Percentiles rank a stretch among this genome's conserved stretches.
phyloP scores from a whole-genome alignment of 805 yeast genomes.

The Candida xyloterini region DNA sequence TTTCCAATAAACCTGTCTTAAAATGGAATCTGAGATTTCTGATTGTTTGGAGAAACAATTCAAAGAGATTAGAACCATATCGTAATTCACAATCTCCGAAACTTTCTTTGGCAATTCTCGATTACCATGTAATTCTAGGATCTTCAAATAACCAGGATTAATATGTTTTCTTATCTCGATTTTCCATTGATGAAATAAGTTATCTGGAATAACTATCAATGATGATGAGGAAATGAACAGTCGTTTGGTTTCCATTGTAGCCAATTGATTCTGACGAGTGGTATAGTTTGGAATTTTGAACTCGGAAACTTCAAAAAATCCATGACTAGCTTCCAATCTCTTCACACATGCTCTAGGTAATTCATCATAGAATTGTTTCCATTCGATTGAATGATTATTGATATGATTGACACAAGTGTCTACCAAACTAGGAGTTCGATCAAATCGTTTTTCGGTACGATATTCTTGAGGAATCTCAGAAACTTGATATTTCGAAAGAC shows the following conservation, averaged over 20 bases:
- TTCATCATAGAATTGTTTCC: slow-evolving; percentile 47
- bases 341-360: slow-evolving; percentile 44
- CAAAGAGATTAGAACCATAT: slow-evolving; percentile 49
- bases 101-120: slow-evolving; percentile 31
- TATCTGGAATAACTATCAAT: slow-evolving; percentile 62
- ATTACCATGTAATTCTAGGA: slow-evolving; percentile 30
- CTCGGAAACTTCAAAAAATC: slow-evolving; percentile 37
- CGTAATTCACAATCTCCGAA: slow-evolving; percentile 40
- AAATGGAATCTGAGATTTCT: slow-evolving; percentile 32
- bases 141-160: slow-evolving; percentile 34
- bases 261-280: slow-evolving; percentile 17
- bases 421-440: slow-evolving; percentile 27
- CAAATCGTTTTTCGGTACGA: slow-evolving; percentile 19
- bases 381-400: slow-evolving; percentile 49
- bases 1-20: slow-evolving; percentile 57
- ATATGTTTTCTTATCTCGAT: slow-evolving; percentile 58
- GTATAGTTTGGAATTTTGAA: slow-evolving; percentile 6
- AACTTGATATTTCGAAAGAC: slow-evolving; percentile 51
- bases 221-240: slow-evolving; percentile 51
- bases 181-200: slow-evolving; percentile 64
- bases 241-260: slow-evolving; percentile 22
- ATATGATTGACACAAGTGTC: slow-evolving; percentile 44
- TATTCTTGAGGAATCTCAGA: slow-evolving; percentile 41
- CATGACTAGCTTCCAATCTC: slow-evolving; percentile 39
- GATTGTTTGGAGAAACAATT: slow-evolving; percentile 44